Percentiles rank a stretch among this genome's conserved stretches.
Conservation (phyloP, 2,329 filamentous ascomycete genomes). For the Penicillium oxalicum region DNA sequence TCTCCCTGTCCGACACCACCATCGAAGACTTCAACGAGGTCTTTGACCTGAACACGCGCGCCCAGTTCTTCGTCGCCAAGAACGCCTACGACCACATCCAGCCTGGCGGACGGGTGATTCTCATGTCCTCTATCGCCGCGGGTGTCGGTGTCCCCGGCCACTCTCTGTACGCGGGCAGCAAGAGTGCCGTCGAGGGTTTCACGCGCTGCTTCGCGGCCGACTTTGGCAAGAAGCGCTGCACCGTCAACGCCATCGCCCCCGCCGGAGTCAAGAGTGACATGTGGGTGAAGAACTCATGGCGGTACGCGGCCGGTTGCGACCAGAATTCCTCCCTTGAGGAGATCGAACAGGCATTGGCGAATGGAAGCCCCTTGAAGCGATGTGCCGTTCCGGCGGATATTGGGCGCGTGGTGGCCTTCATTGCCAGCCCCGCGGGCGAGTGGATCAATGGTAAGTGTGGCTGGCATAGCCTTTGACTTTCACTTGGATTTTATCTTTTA, state of each 20-base stretch:
- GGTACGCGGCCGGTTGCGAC: constrained; percentile 53
- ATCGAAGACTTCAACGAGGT: constrained; percentile 44
- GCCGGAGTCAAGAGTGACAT: constrained; percentile 50
- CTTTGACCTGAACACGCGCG: constrained; percentile 57
- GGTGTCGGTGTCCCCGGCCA: constrained; percentile 64
- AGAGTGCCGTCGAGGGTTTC: constrained; percentile 72
- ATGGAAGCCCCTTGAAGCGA: constrained; percentile 54
- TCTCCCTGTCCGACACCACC: constrained; percentile 19
- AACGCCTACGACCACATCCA: constrained; percentile 65
- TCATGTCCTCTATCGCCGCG: constrained; percentile 66
- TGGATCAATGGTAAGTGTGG: constrained; percentile 57
- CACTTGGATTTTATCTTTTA: too few species aligned
- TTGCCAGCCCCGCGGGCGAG: constrained; percentile 54
- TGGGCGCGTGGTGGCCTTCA: constrained; percentile 51
- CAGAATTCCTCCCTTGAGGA: constrained; percentile 40
- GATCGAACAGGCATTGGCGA: constrained; percentile 52
- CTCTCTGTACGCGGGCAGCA: constrained; percentile 67
- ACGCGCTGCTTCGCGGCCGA: constrained; percentile 68
- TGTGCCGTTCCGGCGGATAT: constrained; percentile 55
- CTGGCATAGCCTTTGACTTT: too few species aligned
- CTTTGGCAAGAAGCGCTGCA: constrained; percentile 52
- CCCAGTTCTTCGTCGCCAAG: constrained; percentile 59
- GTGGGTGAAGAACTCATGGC: constrained; percentile 65
- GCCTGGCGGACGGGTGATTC: constrained; percentile 64
- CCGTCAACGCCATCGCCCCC: constrained; percentile 24